Evolutionary conservation across 2,329 filamentous ascomycete species (phyloP).

Genomic region (Aspergillus sojae): DNA sequence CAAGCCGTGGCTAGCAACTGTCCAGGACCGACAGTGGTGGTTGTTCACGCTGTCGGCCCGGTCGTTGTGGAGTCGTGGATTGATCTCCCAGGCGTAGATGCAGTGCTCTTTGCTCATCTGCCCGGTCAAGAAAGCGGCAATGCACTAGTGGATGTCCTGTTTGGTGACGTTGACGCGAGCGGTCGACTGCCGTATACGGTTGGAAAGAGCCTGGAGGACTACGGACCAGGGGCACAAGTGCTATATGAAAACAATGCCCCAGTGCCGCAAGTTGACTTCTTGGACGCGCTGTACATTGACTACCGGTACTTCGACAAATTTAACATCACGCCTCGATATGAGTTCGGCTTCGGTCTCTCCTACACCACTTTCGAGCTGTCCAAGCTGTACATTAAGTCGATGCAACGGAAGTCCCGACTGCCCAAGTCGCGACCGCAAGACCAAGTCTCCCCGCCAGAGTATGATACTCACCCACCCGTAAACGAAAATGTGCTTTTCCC

Average conservation of each 20-base stretch:
- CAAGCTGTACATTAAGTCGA: constrained; percentile 51
- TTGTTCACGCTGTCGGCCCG: constrained; percentile 84
- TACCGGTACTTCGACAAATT: constrained; percentile 86
- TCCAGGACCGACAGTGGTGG: constrained; percentile 69
- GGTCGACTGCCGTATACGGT: constrained; percentile 90
- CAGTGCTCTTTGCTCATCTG: constrained; percentile 79
- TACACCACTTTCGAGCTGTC: constrained; percentile 74
- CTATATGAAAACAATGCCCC: constrained; percentile 70
- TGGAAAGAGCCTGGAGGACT: constrained; percentile 72
- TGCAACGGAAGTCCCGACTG: constrained; percentile 53
- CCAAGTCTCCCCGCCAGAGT: constrained; percentile 55
- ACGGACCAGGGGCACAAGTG: constrained; percentile 71
- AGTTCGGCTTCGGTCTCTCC: constrained; percentile 83
- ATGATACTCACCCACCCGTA: constrained; percentile 58
- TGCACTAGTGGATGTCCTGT: constrained; percentile 76
- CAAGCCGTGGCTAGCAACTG: constrained; percentile 68
- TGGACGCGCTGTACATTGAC: constrained; percentile 82
- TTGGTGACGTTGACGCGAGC: constrained; percentile 74
- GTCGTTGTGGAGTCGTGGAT: constrained; percentile 81
- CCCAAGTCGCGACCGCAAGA: constrained; percentile 46
- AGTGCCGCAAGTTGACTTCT: constrained; percentile 79
- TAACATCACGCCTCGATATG: constrained; percentile 73
- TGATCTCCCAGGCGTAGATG: constrained; percentile 73
- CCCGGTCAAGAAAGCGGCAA: constrained; percentile 86
- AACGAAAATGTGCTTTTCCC: constrained; percentile 65